Base-by-base conservation (phyloP, 805 yeast genomes). In the Pichia exigua region DNA sequence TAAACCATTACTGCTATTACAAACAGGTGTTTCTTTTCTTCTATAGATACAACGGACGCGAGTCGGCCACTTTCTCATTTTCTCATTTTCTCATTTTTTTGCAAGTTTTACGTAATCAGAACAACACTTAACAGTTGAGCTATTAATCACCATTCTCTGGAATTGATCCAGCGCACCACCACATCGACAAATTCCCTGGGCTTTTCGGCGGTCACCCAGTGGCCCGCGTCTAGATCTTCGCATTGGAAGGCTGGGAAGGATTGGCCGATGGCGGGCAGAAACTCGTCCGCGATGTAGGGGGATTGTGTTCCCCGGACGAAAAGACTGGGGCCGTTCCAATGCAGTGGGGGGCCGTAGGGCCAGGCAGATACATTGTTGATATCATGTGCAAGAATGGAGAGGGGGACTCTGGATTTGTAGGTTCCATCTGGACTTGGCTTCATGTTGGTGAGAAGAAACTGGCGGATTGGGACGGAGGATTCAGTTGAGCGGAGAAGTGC, bases 141-240 rank as follows among this genome's bases (percentile, higher is more conserved):
- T 24, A 24, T 7, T 7, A 7, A 4, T 43, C 42, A 48, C 44
- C 30, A 27, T 15, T 27, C 51, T 20, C 40, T 32, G 24, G 38
- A n/a, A n/a, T 18, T 13, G 10, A 46, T n/a, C 50, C 49, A 50
- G 22, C 49, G 24, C n/a, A 30, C 74, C 17, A 87, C 79, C 8
- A 70, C 68, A 3, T 74, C 78, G 24, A 87, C 71, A 56, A 92
- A 89, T 61, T 84, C 95, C 9, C 71, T 59, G 0, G 98, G 96
- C 58, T 85, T 84, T 62, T 92, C 97, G 42, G 88, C 80, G 57
- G 88, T 88, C 17, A 91, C 78, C 96, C 97, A 92, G 66, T 92
- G 99, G 2, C 97, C 97, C 0, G 91, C 79, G 20, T 87, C 83
- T 24, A 94, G 71, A 61, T 86, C 96, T 44, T 78, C 73, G 15